phyloP scores from a whole-genome alignment of 208 protist species.

The Strigomonas culicis region DNA sequence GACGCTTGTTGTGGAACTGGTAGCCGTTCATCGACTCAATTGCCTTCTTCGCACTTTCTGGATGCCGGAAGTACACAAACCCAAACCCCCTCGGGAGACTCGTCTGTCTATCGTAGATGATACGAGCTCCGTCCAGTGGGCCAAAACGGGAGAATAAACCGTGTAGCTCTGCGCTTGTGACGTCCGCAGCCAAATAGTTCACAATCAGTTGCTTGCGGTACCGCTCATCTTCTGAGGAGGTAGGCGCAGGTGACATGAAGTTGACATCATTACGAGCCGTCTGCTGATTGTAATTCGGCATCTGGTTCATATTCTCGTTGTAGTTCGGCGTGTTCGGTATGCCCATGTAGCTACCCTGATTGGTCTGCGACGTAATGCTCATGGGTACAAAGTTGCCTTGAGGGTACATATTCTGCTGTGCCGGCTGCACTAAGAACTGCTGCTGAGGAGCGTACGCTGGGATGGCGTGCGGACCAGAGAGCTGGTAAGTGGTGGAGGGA shows the following conservation, averaged over 20 bases:
- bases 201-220: slow-evolving; percentile 80
- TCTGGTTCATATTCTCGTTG: slow-evolving; percentile 21
- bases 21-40: slow-evolving; percentile 64
- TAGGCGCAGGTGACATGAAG: slow-evolving; percentile 30
- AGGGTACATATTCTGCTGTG: slow-evolving; percentile 31
- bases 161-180: slow-evolving; percentile 53
- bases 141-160: slow-evolving; percentile 68
- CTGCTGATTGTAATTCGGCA: slow-evolving; percentile 16
- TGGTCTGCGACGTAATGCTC: slow-evolving; percentile 33
- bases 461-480: not conserved
- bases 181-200: slow-evolving; percentile 71
- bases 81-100: slow-evolving; percentile 62
- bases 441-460: not conserved
- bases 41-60: slow-evolving; percentile 50
- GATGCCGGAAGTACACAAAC: slow-evolving; percentile 73
- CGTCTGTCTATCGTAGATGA: slow-evolving; percentile 76
- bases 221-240: slow-evolving; percentile 48
- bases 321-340: slow-evolving; percentile 16
- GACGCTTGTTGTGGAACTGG: slow-evolving; percentile 66
- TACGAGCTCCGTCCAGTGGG: slow-evolving; percentile 54
- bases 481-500: too few species aligned
- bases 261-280: slow-evolving; percentile 22
- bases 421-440: slow-evolving; percentile 22
- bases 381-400: slow-evolving; percentile 28
- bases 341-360: slow-evolving; percentile 31